Evolutionary conservation across 2,329 filamentous ascomycete genomes (phyloP), one percentile per base, ranked within the genome.

Genomic region (Calonectria honghensis): DNA sequence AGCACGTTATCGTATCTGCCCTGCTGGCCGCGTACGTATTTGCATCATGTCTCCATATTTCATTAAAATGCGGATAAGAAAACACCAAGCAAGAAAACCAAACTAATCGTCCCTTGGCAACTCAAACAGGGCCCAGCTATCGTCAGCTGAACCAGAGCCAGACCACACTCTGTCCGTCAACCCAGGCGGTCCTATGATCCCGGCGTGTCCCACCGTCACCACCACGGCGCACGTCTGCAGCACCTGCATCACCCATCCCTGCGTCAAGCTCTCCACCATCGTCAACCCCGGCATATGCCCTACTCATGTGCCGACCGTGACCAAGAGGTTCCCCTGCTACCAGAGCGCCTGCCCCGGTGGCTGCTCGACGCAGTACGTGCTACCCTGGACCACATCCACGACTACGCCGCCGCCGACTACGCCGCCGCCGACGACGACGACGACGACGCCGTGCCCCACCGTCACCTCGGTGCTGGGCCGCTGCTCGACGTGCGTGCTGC

Each of bases 401-500:
- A 65, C 73, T 10, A 39, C 32, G 32, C 32, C 32, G 32, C 9
- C 32, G 9, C 10, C 32, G 2, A 39, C 32, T 10, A 10, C 32
- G 32, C 9, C 32, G 9, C 10, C 32, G 2, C 50, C 71, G 20
- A 70, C 74, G 7, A 51, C 68, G 3, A 70, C 75, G 7, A 67
- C 65, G 7, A 67, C 71, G 20, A 63, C 75, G 4, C 54, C 52
- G 1, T 86, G 85, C n/a, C 85, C 85, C 27, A 85, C 84, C 13
- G 81, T 85, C 6, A 85, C 83, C 1, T 68, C 78, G 10, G 83
- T 81, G 9, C 52, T 74, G 4, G 79, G 81, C 11, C 71, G 81
- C n/a, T 86, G 85, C 78, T 80, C 81, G 16, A 85, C 83, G 1
- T 86, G 85, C 73, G 59, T 80, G 1, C 73, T 80, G 29, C 82